A percentile compares a stretch with the other conserved stretches of the same genome.
Conservation (phyloP, 208 protist species). For the Paratrypanosoma confusum region DNA sequence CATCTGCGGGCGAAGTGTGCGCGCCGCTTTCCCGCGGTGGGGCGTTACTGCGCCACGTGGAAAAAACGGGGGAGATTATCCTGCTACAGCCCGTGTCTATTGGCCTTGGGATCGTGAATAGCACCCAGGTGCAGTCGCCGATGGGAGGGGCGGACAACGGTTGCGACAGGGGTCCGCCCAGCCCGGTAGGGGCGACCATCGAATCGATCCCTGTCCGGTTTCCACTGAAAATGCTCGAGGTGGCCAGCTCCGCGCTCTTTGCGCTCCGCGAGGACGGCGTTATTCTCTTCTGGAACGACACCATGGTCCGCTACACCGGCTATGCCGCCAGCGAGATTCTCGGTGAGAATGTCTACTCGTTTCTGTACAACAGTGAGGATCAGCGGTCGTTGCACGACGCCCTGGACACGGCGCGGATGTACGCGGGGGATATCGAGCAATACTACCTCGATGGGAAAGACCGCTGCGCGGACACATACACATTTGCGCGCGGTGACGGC, state of each 20-base stretch:
- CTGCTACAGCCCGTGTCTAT: slow-evolving; percentile 16
- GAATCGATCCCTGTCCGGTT: slow-evolving; percentile 25
- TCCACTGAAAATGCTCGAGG: slow-evolving; percentile 18
- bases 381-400: slow-evolving; percentile 56
- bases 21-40: too few species aligned
- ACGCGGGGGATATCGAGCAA: slow-evolving; percentile 47
- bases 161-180: too few species aligned
- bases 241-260: slow-evolving; percentile 25
- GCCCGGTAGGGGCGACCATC: slow-evolving; percentile 4
- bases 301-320: slow-evolving; percentile 39
- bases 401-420: slow-evolving; percentile 40
- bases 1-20: too few species aligned
- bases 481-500: slow-evolving; percentile 58
- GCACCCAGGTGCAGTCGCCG: too few species aligned
- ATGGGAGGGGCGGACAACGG: too few species aligned
- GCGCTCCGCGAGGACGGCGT: slow-evolving; percentile 73
- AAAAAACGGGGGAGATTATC: slow-evolving; percentile 34
- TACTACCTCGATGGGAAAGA: slow-evolving; percentile 20
- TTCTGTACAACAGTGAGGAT: slow-evolving; percentile 51
- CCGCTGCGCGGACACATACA: slow-evolving; percentile 28
- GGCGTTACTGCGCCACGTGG: slow-evolving; percentile 20
- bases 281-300: slow-evolving; percentile 66
- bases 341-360: slow-evolving; percentile 77
- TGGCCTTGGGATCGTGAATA: too few species aligned
- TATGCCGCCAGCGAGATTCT: slow-evolving; percentile 56